Percentiles rank a stretch among this genome's conserved stretches.
phyloP scores from a whole-genome alignment of 1,284 basidiomycete species.

The Sphagnurus paluster region DNA sequence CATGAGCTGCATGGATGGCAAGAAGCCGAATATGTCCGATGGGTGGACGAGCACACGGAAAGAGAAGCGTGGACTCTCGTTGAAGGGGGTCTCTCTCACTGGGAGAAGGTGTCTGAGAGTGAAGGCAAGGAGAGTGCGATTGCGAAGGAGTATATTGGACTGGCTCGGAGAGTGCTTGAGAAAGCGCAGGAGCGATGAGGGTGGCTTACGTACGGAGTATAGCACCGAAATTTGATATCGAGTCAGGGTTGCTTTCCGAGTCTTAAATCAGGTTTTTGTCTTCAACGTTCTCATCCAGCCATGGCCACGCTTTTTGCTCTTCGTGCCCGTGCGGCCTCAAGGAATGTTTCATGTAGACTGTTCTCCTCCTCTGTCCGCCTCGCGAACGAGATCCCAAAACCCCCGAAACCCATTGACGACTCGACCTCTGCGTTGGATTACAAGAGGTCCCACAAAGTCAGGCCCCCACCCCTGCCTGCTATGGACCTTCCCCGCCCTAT shows the following conservation, averaged over 20 bases:
- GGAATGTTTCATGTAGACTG: constrained; percentile 29
- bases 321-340: constrained; percentile 21
- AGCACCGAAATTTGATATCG: constrained; percentile 12
- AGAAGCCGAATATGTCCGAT: constrained; percentile 88
- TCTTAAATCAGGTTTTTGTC: constrained; percentile 5
- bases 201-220: neutral
- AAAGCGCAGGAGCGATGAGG: constrained; percentile 9
- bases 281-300: neutral
- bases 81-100: constrained; percentile 68
- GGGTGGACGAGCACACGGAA: constrained; percentile 79
- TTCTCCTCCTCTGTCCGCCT: constrained; percentile 36
- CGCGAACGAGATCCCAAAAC: constrained; percentile 53
- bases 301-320: constrained; percentile 20
- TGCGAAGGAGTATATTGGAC: constrained; percentile 56
- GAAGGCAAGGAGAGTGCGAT: constrained; percentile 44
- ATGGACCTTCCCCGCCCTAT: constrained; percentile 74
- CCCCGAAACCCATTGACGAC: constrained; percentile 79
- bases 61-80: constrained; percentile 72
- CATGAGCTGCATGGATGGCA: constrained; percentile 90
- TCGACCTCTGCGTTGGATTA: constrained; percentile 95
- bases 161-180: constrained; percentile 62
- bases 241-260: constrained; percentile 11
- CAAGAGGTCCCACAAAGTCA: constrained; percentile 72
- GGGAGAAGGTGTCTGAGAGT: constrained; percentile 66
- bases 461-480: constrained; percentile 76